Conservation (phyloP, 768 basidiomycete species). For the Suillus brevipes region DNA sequence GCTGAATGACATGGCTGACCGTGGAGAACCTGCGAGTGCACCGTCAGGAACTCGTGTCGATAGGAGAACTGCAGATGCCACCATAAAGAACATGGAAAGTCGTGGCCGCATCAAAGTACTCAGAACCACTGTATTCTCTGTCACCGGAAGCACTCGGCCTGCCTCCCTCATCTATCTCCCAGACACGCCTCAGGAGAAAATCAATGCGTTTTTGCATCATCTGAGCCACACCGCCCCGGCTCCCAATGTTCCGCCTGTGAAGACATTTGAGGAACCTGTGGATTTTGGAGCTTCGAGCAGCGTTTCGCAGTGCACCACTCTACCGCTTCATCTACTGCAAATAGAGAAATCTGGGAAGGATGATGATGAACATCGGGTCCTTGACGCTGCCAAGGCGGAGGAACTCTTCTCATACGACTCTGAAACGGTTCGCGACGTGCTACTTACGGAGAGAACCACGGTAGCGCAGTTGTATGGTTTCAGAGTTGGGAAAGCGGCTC, state of each 20-base stretch:
- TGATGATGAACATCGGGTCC: constrained; percentile 45
- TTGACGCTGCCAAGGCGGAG: constrained; percentile 45
- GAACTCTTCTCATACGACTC: constrained; percentile 57
- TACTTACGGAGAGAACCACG: constrained; percentile 70
- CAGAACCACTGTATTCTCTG: constrained; percentile 59
- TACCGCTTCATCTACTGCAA: constrained; percentile 47
- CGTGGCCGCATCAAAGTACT: constrained; percentile 70
- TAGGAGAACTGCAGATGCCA: constrained; percentile 65
- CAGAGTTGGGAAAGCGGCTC: constrained; percentile 62
- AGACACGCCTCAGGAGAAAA: constrained; percentile 47
- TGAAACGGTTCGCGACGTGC: constrained; percentile 53
- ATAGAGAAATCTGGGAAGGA: constrained; percentile 44
- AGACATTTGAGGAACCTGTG: constrained; percentile 53
- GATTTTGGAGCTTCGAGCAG: constrained; percentile 52
- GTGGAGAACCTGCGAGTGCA: constrained; percentile 70
- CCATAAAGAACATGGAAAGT: constrained; percentile 60
- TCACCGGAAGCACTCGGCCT: constrained; percentile 58
- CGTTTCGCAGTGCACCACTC: constrained; percentile 30
- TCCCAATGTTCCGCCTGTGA: constrained; percentile 38
- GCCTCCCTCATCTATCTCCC: constrained; percentile 69
- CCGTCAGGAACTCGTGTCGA: constrained; percentile 69
- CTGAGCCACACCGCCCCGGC: constrained; percentile 41
- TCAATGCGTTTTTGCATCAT: constrained; percentile 60
- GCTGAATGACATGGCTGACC: constrained; percentile 54
- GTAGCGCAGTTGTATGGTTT: constrained; percentile 76